A percentile compares a stretch with the other conserved stretches of the same genome.
Evolutionary conservation across 208 protist species (phyloP).

Genomic region (Wallacemonas collosoma): DNA sequence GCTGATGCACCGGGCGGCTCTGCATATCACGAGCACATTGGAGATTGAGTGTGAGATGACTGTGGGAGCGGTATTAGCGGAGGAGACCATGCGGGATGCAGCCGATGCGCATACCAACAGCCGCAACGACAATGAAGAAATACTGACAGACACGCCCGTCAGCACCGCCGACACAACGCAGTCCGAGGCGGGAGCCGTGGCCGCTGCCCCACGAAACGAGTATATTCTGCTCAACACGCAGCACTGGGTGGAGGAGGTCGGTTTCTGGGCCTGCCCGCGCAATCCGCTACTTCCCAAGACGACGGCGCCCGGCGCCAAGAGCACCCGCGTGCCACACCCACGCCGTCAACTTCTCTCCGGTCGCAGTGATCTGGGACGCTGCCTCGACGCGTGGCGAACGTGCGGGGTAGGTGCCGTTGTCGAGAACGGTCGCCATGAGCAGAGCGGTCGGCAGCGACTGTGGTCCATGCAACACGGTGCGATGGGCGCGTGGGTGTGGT

Average conservation of each 20-base stretch:
- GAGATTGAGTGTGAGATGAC: conserved; percentile 50
- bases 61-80: conserved; percentile 14
- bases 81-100: background rate
- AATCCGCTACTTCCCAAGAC: conserved; percentile 51
- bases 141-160: too few relatives aligned
- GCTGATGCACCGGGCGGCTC: conserved; percentile 38
- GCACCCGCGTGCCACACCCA: background rate
- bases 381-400: conserved; percentile 7
- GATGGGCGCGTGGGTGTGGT: background rate
- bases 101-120: background rate
- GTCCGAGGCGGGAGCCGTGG: too few relatives aligned
- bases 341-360: background rate
- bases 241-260: conserved; percentile 83
- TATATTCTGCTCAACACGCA: conserved; percentile 53
- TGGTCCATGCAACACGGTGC: background rate
- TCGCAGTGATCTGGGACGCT: conserved; percentile 2
- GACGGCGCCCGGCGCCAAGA: background rate
- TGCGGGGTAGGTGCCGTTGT: background rate
- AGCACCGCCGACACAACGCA: too few relatives aligned
- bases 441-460: background rate
- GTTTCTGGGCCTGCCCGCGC: conserved; percentile 74
- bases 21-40: conserved; percentile 35
- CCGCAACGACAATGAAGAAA: background rate
- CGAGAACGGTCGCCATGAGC: background rate
- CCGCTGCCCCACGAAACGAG: background rate